Percentiles rank a stretch among this genome's conserved stretches.
Evolutionary conservation across 768 basidiomycete species (phyloP).

Genomic region (Boletus bicolor): DNA sequence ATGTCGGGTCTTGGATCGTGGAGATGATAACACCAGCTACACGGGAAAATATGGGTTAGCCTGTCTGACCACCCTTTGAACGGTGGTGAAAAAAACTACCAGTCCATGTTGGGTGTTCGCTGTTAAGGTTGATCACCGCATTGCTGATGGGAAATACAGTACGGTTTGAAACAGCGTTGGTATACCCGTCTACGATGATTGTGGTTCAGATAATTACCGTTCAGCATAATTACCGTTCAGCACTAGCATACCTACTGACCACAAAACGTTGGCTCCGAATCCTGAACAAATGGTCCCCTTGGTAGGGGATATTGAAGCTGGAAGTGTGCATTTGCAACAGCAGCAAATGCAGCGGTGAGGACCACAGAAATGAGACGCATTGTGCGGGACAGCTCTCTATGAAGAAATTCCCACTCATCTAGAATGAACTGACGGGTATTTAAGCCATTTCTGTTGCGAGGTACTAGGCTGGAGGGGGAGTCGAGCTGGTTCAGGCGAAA

Average conservation of each 20-base stretch:
- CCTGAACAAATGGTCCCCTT: slow-evolving; percentile 64
- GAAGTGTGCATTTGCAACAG: slow-evolving; percentile 68
- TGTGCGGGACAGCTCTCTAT: background rate
- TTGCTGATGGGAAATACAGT: slow-evolving; percentile 65
- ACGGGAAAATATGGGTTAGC: slow-evolving; percentile 5
- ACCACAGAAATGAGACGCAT: slow-evolving; percentile 38
- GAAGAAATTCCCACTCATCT: background rate
- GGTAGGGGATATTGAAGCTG: slow-evolving; percentile 73
- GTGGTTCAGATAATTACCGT: background rate
- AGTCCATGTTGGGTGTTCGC: slow-evolving; percentile 62
- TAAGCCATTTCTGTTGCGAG: background rate
- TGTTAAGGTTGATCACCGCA: slow-evolving; percentile 60
- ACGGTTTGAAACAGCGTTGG: slow-evolving; percentile 48
- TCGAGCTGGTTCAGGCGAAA: background rate
- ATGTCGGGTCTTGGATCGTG: slow-evolving; percentile 54
- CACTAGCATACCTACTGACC: slow-evolving; percentile 40
- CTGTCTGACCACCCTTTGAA: background rate
- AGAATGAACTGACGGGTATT: slow-evolving; percentile 1
- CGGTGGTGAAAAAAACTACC: slow-evolving; percentile 33
- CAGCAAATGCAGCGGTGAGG: slow-evolving; percentile 37
- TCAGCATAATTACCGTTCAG: background rate
- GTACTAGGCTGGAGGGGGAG: no score
- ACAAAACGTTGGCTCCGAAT: slow-evolving; percentile 60
- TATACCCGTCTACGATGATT: slow-evolving; percentile 57
- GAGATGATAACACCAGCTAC: slow-evolving; percentile 55